Evolutionary conservation across 2,329 filamentous ascomycete genomes (phyloP).

Genomic region (Cytospora chrysosperma): DNA sequence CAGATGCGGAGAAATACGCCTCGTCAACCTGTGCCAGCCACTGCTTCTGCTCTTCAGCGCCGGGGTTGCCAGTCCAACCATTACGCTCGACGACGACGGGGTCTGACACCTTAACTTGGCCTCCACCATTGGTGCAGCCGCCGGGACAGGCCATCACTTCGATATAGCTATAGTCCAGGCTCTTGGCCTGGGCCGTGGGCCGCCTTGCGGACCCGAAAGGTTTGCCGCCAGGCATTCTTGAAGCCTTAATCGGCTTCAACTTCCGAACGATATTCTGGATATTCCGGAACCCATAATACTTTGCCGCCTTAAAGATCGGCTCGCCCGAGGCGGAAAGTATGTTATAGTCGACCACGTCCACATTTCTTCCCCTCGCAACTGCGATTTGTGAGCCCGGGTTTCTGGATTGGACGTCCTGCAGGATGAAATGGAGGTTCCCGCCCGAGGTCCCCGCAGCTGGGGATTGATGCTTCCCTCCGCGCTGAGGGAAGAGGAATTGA

Average conservation of each 20-base stretch:
- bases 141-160: slow-evolving; percentile 99
- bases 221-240: slow-evolving; percentile 76
- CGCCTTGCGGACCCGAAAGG: slow-evolving; percentile 56
- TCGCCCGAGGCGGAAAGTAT: slow-evolving; percentile 58
- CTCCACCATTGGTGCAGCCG: slow-evolving; percentile 97
- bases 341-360: slow-evolving; percentile 84
- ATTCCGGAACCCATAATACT: slow-evolving; percentile 97
- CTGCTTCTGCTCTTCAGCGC: slow-evolving; percentile 77
- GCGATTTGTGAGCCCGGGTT: slow-evolving; percentile 72
- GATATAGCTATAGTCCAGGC: slow-evolving; percentile 80
- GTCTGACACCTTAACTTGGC: slow-evolving; percentile 90
- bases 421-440: slow-evolving; percentile 82
- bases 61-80: slow-evolving; percentile 54
- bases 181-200: slow-evolving; percentile 47
- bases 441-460: slow-evolving; percentile 75
- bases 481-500: slow-evolving; percentile 70
- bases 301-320: slow-evolving; percentile 72
- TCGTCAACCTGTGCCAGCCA: slow-evolving; percentile 84
- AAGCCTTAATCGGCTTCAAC: slow-evolving; percentile 76
- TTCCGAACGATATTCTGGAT: slow-evolving; percentile 97
- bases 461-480: slow-evolving; percentile 42
- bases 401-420: slow-evolving; percentile 69
- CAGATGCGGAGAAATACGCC: slow-evolving; percentile 80
- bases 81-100: slow-evolving; percentile 56
- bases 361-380: slow-evolving; percentile 75